A percentile compares a stretch with the other conserved stretches of the same genome.
phyloP scores from a whole-genome alignment of 345 rosid species.

The Kandelia obovata region DNA sequence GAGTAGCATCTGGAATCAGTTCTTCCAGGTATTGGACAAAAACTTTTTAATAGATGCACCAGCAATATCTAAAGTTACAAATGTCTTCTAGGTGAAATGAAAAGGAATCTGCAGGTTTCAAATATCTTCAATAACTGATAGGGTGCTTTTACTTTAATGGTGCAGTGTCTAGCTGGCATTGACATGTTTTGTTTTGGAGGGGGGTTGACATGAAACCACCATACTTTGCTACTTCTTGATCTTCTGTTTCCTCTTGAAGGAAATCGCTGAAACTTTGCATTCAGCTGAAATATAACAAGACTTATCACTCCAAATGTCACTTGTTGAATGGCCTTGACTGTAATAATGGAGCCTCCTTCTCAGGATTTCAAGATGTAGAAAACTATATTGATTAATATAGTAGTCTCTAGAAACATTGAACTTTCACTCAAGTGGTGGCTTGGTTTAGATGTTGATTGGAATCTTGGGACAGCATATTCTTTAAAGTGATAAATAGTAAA shows the following conservation, averaged over 20 bases:
- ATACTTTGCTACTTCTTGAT: background rate
- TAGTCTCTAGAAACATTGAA: background rate
- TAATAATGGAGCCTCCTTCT: constrained; percentile 2
- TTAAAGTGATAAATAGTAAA: too few species aligned
- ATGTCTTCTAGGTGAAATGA: background rate
- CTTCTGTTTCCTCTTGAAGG: background rate
- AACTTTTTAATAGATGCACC: background rate
- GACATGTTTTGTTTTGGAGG: too few species aligned
- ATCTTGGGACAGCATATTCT: background rate
- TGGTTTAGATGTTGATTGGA: background rate
- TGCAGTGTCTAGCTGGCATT: too few species aligned
- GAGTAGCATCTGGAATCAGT: constrained; percentile 87
- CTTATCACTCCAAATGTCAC: background rate
- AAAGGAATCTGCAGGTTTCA: too few species aligned
- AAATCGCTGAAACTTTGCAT: constrained; percentile 1
- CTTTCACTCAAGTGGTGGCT: background rate
- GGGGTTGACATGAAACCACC: too few species aligned
- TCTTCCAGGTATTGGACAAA: constrained; percentile 68
- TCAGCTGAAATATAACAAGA: background rate
- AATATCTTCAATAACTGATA: too few species aligned
- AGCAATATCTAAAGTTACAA: background rate
- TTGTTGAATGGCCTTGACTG: background rate
- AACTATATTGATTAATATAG: background rate
- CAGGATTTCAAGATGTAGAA: background rate
- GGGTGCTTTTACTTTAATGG: too few species aligned